Evolutionary conservation across 345 rosid genomes (phyloP), one percentile per base, ranked within the genome.

Genomic region (Hibiscus trionum): DNA sequence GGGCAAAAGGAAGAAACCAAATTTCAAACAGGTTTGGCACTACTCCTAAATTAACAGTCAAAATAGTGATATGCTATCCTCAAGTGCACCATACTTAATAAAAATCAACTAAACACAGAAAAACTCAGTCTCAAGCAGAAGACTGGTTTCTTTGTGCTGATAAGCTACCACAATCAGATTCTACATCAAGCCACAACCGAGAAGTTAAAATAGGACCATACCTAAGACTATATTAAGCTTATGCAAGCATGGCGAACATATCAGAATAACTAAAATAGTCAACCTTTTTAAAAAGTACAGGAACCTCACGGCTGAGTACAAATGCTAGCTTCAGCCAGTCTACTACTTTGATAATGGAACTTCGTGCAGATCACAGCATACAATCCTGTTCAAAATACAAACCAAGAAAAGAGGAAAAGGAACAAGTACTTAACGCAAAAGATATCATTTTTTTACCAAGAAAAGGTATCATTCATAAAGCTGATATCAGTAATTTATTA

Each of bases 281-380:
- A 69, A 95, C 99, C 99, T 95, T 89, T 71, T 86, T 90, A 77
- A 89, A 81, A 66, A 89, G 83, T 50, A 79, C 44, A 35, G 97
- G 96, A 80, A 86, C 89, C 78, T 92, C 97, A 70, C 86, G 84
- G 78, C 92, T 82, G 70, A 84, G 92, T 50, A 90, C 85, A 84
- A 90, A 95, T 75, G 99, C 95, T 61, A 87, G 72, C 82, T 56
- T 85, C 84, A 95, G 78, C 89, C 89, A 90, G 59, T 85, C 78
- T n/a, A 82, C 86, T 77, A 84, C 71, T 83, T 83, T 60, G 80
- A 76, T 47, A 87, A 76, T 72, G 83, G 85, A 80, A 88, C 69
- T 5, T 75, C 67, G 75, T 82, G 81, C 31, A 94, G 73, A 78
- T 80, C 81, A 78, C 97, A 88, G 84, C 93, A 94, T 42, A 33